Evolutionary conservation across 495 filamentous ascomycete genomes (phyloP), one percentile per base, ranked within the genome.

Genomic region (Lineolata rhizophorae): DNA sequence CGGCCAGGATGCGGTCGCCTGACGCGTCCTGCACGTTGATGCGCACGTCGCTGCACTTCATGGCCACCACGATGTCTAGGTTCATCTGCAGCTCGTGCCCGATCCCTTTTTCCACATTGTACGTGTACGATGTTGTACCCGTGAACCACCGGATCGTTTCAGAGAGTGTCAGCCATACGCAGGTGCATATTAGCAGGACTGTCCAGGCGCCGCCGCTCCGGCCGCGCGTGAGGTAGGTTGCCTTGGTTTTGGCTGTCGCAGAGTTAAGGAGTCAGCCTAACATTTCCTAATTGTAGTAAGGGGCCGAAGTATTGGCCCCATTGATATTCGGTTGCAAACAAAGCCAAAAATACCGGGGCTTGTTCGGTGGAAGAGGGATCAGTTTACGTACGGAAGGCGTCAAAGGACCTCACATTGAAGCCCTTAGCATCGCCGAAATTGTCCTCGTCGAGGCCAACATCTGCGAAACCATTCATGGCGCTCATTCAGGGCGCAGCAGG

Each of bases 21-120:
- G 78, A 67, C 10, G 83, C 90, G 52, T 99, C 87, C 58, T 99
- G 87, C 31, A 95, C 84, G 60, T 99, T 99, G 53, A 99, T 59
- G 54, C 91, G 79, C 13, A 99, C 62, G 46, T 83, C 70, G 20
- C 64, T 57, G 61, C 87, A 99, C 43, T 61, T 56, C 87, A 99
- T 99, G 20, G 67, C 61, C n/a, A 95, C 56, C 1, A 94, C 79
- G 19, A 91, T 68, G 57, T 99, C 87, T 20, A 95, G 60, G 59
- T 99, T 99, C 52, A 99, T 76, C 56, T 93, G 79, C 38, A 99
- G 65, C 22, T 65, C 55, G 52, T 83, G 84, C 0, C 75, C 74
- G 28, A 95, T 64, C 48, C 80, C 76, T 53, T 91, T 90, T 53
- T 99, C 90, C 36, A 99, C 87, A 41, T 67, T 71, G 56, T 95